Evolutionary conservation across 305 asterid species (phyloP), one percentile per base, ranked within the genome.

Genomic region (Rubia tinctorum): DNA sequence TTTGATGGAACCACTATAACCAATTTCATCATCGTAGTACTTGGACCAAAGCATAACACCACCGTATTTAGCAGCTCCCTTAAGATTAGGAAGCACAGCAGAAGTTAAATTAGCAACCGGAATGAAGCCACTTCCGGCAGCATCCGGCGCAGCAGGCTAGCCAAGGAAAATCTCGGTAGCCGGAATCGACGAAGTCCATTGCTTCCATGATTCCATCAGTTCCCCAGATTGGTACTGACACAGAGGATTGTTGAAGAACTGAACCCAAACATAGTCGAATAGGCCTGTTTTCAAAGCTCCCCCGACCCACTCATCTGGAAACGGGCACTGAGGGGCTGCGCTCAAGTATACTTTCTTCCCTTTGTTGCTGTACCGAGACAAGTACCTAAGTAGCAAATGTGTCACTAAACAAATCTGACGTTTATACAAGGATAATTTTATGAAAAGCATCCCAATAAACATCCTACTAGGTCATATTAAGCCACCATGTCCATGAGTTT

Each of bases 321-420:
- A 77, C 22, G 80, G 80, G 23, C 80, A 77, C 61, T 77, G 80
- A 39, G 80, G 80, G 4, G 80, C 80, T 51, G 76, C 80, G 12
- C 76, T 71, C 61, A 77, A 27, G 64, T 69, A 77, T 11, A 77
- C 80, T 34, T 77, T 77, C 73, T 77, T 77, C 2, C 80, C 76
- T 11, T 23, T 20, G 22, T 47, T 77, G 66, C 77, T 59, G 14
- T 72, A 72, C 2, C 15, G 43, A 0, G 70, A 58, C 8, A 77
- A 34, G 11, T 8, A 66, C 22, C 18, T 47, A 47, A 47, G 53
- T 15, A 47, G 53, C 12, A 47, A 6, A 42, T 10, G 45, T 47
- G 12, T 13, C 30, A 27, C 30, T 27, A 27, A 27, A 27, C 30
- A 27, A 27, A 27, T 27, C 30, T 27, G 30, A 27, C 30, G 30